Evolutionary conservation across 2,329 filamentous ascomycete genomes (phyloP).

Genomic region (Aspergillus spinulosporus): DNA sequence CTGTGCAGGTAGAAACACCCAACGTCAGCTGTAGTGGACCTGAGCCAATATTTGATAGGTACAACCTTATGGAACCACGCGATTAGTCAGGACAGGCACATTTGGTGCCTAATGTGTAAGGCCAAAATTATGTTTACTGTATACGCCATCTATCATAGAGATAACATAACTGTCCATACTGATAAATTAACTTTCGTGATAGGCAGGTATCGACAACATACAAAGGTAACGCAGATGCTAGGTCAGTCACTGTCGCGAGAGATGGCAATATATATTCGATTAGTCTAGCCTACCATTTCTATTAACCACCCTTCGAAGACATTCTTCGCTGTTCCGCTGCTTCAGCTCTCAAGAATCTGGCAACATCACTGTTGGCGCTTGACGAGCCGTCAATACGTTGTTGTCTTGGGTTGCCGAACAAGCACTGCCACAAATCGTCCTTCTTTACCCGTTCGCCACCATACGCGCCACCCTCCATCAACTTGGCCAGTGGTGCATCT

Average conservation of each 20-base stretch:
- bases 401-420: constrained; percentile 65
- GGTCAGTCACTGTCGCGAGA: background rate
- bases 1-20: too few relatives aligned
- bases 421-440: constrained; percentile 81
- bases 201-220: background rate
- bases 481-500: constrained; percentile 65
- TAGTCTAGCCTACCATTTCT: background rate
- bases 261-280: constrained; percentile 3
- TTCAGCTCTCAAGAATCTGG: constrained; percentile 54
- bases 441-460: constrained; percentile 78
- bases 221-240: background rate
- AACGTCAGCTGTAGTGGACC: constrained; percentile 21
- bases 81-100: constrained; percentile 22
- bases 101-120: background rate
- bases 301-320: background rate
- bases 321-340: constrained; percentile 53
- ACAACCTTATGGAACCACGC: background rate
- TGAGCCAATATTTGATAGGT: background rate
- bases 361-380: constrained; percentile 47
- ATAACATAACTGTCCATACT: background rate
- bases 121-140: background rate
- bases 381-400: constrained; percentile 13
- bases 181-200: background rate
- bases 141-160: background rate
- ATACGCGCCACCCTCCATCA: constrained; percentile 69